Evolutionary conservation across 371 early-diverging fungal species (phyloP).

Genomic region (Rhizopus delemar): DNA sequence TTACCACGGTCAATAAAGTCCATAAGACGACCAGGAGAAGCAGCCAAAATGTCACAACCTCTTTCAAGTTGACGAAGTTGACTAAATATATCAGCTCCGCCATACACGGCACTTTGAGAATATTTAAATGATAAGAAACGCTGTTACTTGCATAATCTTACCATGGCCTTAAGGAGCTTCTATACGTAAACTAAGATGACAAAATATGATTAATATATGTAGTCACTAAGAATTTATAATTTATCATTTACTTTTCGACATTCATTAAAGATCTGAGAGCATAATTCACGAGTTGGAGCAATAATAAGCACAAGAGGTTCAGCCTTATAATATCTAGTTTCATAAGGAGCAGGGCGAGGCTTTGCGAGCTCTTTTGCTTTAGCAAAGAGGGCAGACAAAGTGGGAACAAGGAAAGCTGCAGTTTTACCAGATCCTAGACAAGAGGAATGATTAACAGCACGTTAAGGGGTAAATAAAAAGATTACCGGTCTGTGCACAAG

Average conservation of each 20-base stretch:
- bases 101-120: constrained; percentile 73
- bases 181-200: constrained; percentile 37
- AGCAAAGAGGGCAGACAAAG: constrained; percentile 42
- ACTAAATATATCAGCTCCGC: constrained; percentile 85
- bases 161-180: constrained; percentile 53
- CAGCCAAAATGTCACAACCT: constrained; percentile 96
- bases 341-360: constrained; percentile 35
- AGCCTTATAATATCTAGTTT: constrained; percentile 29
- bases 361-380: constrained; percentile 28
- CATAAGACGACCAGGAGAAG: constrained; percentile 97
- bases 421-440: constrained; percentile 70
- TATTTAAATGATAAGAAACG: neutral
- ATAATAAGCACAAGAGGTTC: constrained; percentile 43
- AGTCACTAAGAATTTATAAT: neutral
- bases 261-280: constrained; percentile 52
- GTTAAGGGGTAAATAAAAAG: neutral
- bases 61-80: constrained; percentile 81
- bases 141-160: constrained; percentile 14
- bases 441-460: constrained; percentile 5
- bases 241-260: constrained; percentile 36
- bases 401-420: constrained; percentile 71
- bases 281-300: constrained; percentile 51
- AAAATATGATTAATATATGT: neutral
- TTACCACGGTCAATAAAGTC: constrained; percentile 87
- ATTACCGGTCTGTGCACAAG: constrained; percentile 81